Evolutionary conservation across 805 yeast species (phyloP).

Genomic region (Yarrowia sp.): DNA sequence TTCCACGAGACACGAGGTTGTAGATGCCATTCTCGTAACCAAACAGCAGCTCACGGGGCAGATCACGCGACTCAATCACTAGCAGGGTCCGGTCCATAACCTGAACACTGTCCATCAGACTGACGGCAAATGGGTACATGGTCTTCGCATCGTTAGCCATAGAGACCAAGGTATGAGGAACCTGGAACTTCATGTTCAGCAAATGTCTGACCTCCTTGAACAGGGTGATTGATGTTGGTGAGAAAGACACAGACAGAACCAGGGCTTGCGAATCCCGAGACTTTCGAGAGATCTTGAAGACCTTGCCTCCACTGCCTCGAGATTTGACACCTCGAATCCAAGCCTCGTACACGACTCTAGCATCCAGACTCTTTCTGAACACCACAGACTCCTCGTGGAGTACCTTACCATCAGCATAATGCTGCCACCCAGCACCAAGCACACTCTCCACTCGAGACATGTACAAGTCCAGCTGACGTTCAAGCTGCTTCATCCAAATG

Average conservation of each 20-base stretch:
- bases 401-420: slow-evolving; percentile 63
- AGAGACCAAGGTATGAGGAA: slow-evolving; percentile 52
- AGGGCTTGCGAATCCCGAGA: slow-evolving; percentile 26
- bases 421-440: slow-evolving; percentile 59
- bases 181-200: slow-evolving; percentile 47
- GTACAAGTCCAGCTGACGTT: slow-evolving; percentile 44
- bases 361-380: slow-evolving; percentile 48
- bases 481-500: slow-evolving; percentile 53
- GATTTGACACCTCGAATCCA: slow-evolving; percentile 46
- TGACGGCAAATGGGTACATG: slow-evolving; percentile 55
- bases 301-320: slow-evolving; percentile 35
- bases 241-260: slow-evolving; percentile 51
- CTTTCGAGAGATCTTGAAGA: slow-evolving; percentile 41
- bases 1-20: slow-evolving; percentile 32
- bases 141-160: slow-evolving; percentile 50
- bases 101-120: slow-evolving; percentile 50
- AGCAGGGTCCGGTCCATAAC: slow-evolving; percentile 40
- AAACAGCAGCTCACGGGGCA: slow-evolving; percentile 39
- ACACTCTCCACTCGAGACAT: slow-evolving; percentile 47
- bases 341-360: slow-evolving; percentile 41
- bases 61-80: slow-evolving; percentile 33
- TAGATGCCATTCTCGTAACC: slow-evolving; percentile 29
- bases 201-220: slow-evolving; percentile 56
- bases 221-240: slow-evolving; percentile 42
- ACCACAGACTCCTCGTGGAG: slow-evolving; percentile 50